A percentile compares a stretch with the other conserved stretches of the same genome.
These are phyloP conservation scores for Pochonia chlamydosporia DNA, from an alignment of 2,329 filamentous ascomycete species.

Conservation along the genomic window DNA sequence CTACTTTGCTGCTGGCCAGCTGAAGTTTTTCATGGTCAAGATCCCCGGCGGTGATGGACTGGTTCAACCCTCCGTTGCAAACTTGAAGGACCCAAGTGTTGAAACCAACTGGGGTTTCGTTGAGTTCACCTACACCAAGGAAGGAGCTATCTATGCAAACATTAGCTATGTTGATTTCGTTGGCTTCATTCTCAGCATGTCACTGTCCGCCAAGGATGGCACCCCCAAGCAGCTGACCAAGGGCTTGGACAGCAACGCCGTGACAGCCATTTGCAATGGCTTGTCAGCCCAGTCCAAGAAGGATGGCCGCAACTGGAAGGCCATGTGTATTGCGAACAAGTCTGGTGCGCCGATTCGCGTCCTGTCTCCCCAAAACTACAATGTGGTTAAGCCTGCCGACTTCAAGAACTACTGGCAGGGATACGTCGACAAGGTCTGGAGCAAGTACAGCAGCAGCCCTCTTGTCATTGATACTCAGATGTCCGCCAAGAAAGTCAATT, in stretches of 20 bases:
- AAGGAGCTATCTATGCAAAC: conserved; percentile 37
- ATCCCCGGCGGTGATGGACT: conserved; percentile 27
- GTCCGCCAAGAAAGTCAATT: conserved; percentile 31
- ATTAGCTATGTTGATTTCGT: conserved; percentile 48
- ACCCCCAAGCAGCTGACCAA: conserved; percentile 31
- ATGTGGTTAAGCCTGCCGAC: conserved; percentile 24
- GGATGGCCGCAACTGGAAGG: conserved; percentile 38
- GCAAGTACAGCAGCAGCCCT: conserved; percentile 28
- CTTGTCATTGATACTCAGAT: conserved; percentile 39
- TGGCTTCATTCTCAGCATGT: conserved; percentile 45
- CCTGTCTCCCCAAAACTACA: conserved; percentile 37
- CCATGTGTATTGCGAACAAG: conserved; percentile 34
- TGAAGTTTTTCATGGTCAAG: conserved; percentile 36
- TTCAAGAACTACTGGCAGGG: conserved; percentile 36
- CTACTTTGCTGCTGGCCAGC: conserved; percentile 37
- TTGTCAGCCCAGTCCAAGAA: conserved; percentile 28
- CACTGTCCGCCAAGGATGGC: conserved; percentile 27
- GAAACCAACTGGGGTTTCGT: conserved; percentile 44
- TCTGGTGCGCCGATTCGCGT: conserved; percentile 35
- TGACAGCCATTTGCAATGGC: conserved; percentile 34
- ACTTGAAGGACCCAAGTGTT: conserved; percentile 35
- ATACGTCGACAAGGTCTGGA: conserved; percentile 43
- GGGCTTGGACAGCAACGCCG: conserved; percentile 31
- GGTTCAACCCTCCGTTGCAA: conserved; percentile 43
- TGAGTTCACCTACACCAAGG: conserved; percentile 38